phyloP scores from a whole-genome alignment of 139 green algal species.

The Yamagishiella unicocca region DNA sequence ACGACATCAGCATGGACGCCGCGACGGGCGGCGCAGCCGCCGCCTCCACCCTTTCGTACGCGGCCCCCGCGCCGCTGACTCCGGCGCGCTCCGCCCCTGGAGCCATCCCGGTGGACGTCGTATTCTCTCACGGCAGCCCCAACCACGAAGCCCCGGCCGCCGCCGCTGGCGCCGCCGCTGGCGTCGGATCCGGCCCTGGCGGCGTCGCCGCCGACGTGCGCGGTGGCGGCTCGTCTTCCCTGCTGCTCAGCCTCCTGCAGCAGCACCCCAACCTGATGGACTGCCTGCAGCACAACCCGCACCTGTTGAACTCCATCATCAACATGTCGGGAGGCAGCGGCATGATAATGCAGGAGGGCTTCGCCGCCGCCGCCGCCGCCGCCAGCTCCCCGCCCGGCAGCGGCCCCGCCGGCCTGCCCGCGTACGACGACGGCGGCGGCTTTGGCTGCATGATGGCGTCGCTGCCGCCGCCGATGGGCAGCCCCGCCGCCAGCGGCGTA shows the following conservation, averaged over 20 bases:
- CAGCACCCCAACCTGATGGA: constrained; percentile 34
- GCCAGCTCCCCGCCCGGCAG: background rate
- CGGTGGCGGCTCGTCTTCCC: background rate
- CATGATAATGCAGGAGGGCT: background rate
- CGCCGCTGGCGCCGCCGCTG: background rate
- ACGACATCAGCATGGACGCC: background rate
- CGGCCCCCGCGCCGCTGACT: constrained; percentile 13
- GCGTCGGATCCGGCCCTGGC: too few species aligned
- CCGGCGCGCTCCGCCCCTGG: constrained; percentile 9
- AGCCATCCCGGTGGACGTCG: background rate
- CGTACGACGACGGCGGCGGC: background rate
- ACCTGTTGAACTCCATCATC: constrained; percentile 21
- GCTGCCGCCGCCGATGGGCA: background rate
- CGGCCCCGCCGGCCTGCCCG: background rate
- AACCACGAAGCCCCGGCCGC: background rate
- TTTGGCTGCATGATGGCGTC: background rate
- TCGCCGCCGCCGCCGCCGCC: background rate
- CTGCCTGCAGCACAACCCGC: constrained; percentile 7
- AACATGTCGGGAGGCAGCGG: background rate
- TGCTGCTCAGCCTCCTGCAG: constrained; percentile 32
- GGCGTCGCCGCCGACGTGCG: background rate
- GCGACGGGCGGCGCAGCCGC: background rate
- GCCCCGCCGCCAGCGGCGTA: background rate
- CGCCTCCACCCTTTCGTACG: background rate
- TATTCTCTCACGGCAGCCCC: too few species aligned